These are phyloP conservation scores for Penicillium decumbens DNA, from an alignment of 2,329 filamentous ascomycete genomes.

Conservation along the genomic window DNA sequence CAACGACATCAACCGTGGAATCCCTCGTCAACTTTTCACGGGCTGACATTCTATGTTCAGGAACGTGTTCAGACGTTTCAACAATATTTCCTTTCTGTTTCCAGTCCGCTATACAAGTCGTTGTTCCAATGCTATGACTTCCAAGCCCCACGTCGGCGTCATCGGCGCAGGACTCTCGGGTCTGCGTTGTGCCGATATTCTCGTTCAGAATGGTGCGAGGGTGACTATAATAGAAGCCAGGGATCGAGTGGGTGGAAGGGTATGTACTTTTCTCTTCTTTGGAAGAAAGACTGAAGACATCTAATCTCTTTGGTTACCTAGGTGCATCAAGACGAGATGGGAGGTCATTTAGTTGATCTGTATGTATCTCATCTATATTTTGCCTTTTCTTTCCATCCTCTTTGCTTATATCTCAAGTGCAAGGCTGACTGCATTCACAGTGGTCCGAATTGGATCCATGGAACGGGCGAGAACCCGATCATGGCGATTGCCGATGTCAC, in stretches of 20 bases:
- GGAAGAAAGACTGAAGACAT: not conserved
- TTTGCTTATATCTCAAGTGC: not conserved
- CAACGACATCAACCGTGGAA: conserved; percentile 2
- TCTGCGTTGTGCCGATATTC: conserved; percentile 55
- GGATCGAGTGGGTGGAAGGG: conserved; percentile 55
- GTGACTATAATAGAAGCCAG: conserved; percentile 60
- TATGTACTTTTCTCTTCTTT: conserved; percentile 27
- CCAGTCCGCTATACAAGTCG: not conserved
- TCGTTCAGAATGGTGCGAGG: conserved; percentile 51
- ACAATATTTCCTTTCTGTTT: not conserved
- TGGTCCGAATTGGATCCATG: conserved; percentile 63
- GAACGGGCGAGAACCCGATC: conserved; percentile 57
- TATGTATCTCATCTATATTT: conserved; percentile 32
- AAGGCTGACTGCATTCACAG: conserved; percentile 33
- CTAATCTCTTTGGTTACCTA: conserved; percentile 22
- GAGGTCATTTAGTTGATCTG: conserved; percentile 54
- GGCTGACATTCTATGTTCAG: not conserved
- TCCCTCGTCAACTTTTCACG: not conserved
- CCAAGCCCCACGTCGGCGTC: conserved; percentile 51
- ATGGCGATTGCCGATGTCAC: conserved; percentile 53
- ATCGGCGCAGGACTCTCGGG: conserved; percentile 59
- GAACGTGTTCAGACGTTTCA: not conserved
- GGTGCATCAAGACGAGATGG: conserved; percentile 48
- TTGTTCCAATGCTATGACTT: conserved; percentile 26
- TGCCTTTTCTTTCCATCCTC: not conserved